phyloP scores from a whole-genome alignment of 1,284 basidiomycete genomes.

The Moesziomyces globuligerus region DNA sequence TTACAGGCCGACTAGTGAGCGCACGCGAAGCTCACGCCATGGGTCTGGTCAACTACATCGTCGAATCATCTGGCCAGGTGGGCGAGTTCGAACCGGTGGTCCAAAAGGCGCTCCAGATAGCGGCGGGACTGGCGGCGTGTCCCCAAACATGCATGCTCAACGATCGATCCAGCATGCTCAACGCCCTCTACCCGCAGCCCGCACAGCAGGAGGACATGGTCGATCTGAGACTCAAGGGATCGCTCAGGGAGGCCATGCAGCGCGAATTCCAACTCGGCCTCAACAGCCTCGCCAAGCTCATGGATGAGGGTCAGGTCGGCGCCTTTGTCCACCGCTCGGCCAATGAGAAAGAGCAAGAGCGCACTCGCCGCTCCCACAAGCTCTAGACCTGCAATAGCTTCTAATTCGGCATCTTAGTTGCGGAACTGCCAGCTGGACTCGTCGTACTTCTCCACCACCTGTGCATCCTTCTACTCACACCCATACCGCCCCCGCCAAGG shows the following conservation, averaged over 20 bases:
- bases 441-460: slow-evolving; percentile 65
- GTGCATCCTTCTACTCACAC: slow-evolving; percentile 43
- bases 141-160: slow-evolving; percentile 47
- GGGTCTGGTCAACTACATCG: slow-evolving; percentile 35
- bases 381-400: not conserved
- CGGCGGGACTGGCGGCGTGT: slow-evolving; percentile 19
- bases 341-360: slow-evolving; percentile 11
- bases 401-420: slow-evolving; percentile 23
- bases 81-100: slow-evolving; percentile 7
- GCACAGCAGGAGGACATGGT: not conserved
- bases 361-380: not conserved
- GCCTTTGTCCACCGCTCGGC: slow-evolving; percentile 31
- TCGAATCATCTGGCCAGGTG: not conserved
- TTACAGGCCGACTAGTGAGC: slow-evolving; percentile 29
- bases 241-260: slow-evolving; percentile 32
- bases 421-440: slow-evolving; percentile 57
- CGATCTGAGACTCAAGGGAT: slow-evolving; percentile 37
- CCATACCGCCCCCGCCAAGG: too few species aligned
- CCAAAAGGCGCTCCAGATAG: slow-evolving; percentile 22
- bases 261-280: slow-evolving; percentile 35
- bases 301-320: slow-evolving; percentile 33
- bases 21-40: slow-evolving; percentile 27
- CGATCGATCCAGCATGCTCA: slow-evolving; percentile 34
- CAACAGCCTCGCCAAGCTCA: slow-evolving; percentile 25
- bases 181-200: slow-evolving; percentile 14